These are phyloP conservation scores for Schoenoplectus triqueter DNA, from an alignment of 202 grass and related monocot species.

Conservation along the genomic window DNA sequence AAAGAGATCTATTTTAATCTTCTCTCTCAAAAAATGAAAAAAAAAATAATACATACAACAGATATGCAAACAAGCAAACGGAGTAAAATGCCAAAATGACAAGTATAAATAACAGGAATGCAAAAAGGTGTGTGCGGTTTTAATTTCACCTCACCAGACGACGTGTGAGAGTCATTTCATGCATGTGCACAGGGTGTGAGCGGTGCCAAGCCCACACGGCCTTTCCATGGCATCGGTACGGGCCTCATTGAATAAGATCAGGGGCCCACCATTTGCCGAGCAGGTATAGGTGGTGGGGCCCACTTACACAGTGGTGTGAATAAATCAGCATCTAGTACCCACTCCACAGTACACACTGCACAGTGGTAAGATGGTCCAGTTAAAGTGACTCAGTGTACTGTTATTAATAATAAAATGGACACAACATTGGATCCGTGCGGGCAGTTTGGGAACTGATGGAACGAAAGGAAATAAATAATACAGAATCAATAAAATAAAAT, in stretches of 20 bases:
- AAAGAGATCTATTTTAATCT: not conserved
- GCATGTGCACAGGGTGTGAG: conserved; percentile 42
- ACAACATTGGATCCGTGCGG: conserved; percentile 18
- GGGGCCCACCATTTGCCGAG: conserved; percentile 29
- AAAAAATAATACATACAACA: not conserved
- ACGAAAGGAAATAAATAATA: not conserved
- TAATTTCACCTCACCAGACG: conserved; percentile 14
- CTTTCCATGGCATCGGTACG: conserved; percentile 31
- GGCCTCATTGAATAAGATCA: conserved; percentile 28
- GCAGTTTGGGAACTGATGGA: conserved; percentile 9
- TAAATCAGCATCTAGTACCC: conserved; percentile 24
- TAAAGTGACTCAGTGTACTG: conserved; percentile 13
- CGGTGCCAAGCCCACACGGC: not conserved
- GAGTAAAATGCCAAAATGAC: not conserved
- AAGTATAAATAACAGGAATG: not conserved
- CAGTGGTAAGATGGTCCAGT: conserved; percentile 1
- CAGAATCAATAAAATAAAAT: not conserved
- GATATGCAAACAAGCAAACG: not conserved
- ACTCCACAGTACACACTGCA: not conserved
- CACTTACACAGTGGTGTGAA: conserved; percentile 1
- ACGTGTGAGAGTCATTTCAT: conserved; percentile 13
- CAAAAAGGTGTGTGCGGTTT: conserved; percentile 28
- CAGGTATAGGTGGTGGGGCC: conserved; percentile 34
- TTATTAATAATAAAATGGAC: not conserved
- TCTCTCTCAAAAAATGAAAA: not conserved